Conservation (phyloP, 495 filamentous ascomycete genomes). For the Penicillium simplicissimum region DNA sequence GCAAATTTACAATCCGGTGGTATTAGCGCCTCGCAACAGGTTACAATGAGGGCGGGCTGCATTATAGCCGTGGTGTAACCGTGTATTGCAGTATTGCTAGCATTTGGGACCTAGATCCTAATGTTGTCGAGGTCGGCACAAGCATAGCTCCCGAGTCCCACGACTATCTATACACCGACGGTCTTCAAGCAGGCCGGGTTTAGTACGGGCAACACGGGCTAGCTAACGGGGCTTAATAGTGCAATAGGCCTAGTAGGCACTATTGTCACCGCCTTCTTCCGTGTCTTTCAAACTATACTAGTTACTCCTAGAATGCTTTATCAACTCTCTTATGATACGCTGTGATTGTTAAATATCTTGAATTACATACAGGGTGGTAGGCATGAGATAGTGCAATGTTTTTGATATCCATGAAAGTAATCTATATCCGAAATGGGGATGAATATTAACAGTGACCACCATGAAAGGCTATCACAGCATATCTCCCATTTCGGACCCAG, state of each 20-base stretch:
- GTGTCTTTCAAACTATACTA: background rate
- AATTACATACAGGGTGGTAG: background rate
- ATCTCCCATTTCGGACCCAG: slow-evolving; percentile 89
- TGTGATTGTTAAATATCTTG: background rate
- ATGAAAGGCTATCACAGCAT: slow-evolving; percentile 80
- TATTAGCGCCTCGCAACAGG: background rate
- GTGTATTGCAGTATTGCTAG: no score
- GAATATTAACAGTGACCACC: slow-evolving; percentile 43
- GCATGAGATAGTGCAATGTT: background rate
- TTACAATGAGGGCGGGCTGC: background rate
- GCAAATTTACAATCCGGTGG: background rate
- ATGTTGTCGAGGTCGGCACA: background rate
- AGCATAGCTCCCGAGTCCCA: background rate
- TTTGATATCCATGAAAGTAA: background rate
- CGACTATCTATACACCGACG: background rate
- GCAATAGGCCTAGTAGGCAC: background rate
- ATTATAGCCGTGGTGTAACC: background rate
- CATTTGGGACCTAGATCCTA: background rate
- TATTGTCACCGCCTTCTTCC: background rate
- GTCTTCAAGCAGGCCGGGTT: background rate
- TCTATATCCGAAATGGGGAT: background rate
- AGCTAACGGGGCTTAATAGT: background rate
- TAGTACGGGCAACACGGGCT: background rate
- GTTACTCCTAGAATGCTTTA: background rate
- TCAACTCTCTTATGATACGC: background rate